Evolutionary conservation across 768 basidiomycete genomes (phyloP).

Genomic region (Kwoniella sp.): DNA sequence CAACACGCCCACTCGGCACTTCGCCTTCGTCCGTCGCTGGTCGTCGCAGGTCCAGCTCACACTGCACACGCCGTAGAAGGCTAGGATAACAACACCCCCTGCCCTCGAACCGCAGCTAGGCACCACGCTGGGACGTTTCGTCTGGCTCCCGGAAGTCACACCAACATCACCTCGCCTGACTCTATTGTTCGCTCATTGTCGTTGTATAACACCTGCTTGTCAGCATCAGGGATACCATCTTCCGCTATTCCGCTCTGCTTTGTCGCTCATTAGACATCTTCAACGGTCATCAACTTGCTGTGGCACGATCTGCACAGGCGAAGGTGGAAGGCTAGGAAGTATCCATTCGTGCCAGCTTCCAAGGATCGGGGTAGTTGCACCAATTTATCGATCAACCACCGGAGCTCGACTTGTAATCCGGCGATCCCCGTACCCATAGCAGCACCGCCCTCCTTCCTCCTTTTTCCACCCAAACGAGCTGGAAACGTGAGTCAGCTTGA

Average conservation of each 20-base stretch:
- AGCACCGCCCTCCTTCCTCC: neutral
- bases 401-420: neutral
- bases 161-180: neutral
- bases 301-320: too few species aligned
- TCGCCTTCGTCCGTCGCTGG: too few species aligned
- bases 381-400: neutral
- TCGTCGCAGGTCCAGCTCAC: neutral
- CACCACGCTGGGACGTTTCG: neutral
- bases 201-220: too few species aligned
- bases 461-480: slow-evolving; percentile 7
- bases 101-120: neutral
- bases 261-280: too few species aligned
- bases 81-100: neutral
- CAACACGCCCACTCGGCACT: neutral
- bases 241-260: neutral
- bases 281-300: too few species aligned
- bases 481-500: slow-evolving; percentile 10
- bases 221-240: too few species aligned
- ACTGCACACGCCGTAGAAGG: neutral
- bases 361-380: too few species aligned
- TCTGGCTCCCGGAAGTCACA: neutral
- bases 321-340: neutral
- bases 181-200: too few species aligned
- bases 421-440: neutral
- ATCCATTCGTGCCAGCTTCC: neutral